These are phyloP conservation scores for Phoma sp. DNA, from an alignment of 2,329 filamentous ascomycete species.

Conservation along the genomic window DNA sequence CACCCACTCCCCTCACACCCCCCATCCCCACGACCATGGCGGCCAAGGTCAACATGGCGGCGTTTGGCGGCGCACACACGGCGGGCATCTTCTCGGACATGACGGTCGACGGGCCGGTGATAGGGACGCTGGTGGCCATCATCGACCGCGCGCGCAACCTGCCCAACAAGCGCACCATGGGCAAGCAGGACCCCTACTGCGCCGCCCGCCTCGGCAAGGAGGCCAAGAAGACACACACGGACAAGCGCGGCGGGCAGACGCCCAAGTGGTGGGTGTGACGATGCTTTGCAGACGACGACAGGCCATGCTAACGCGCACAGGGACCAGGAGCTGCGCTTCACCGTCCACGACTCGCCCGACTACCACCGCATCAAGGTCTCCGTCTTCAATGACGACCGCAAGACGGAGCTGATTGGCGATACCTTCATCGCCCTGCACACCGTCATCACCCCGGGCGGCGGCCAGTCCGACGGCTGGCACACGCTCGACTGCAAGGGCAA, in stretches of 20 bases:
- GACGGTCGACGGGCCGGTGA: constrained; percentile 88
- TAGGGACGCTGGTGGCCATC: constrained; percentile 90
- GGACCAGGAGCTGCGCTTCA: constrained; percentile 97
- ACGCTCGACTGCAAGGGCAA: constrained; percentile 85
- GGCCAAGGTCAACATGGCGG: constrained; percentile 38
- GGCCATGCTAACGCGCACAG: constrained; percentile 57
- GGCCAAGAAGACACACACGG: constrained; percentile 94
- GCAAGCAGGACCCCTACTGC: constrained; percentile 98
- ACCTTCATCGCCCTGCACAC: constrained; percentile 83
- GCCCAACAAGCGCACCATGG: constrained; percentile 95
- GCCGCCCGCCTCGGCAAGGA: constrained; percentile 93
- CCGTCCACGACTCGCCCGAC: constrained; percentile 93
- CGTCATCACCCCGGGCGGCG: constrained; percentile 83
- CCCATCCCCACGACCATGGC: constrained; percentile 39
- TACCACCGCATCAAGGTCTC: constrained; percentile 96
- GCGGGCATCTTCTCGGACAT: constrained; percentile 95
- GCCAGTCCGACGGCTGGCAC: constrained; percentile 95
- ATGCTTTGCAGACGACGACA: too few relatives aligned
- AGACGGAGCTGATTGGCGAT: constrained; percentile 94
- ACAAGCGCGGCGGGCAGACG: constrained; percentile 92
- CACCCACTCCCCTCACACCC: neutral
- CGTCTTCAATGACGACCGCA: constrained; percentile 98
- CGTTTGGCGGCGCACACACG: constrained; percentile 71
- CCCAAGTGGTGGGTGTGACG: constrained; percentile 75
- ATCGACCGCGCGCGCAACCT: constrained; percentile 96